These are phyloP conservation scores for Thelonectria discophora DNA, from an alignment of 2,329 filamentous ascomycete genomes.

Conservation along the genomic window DNA sequence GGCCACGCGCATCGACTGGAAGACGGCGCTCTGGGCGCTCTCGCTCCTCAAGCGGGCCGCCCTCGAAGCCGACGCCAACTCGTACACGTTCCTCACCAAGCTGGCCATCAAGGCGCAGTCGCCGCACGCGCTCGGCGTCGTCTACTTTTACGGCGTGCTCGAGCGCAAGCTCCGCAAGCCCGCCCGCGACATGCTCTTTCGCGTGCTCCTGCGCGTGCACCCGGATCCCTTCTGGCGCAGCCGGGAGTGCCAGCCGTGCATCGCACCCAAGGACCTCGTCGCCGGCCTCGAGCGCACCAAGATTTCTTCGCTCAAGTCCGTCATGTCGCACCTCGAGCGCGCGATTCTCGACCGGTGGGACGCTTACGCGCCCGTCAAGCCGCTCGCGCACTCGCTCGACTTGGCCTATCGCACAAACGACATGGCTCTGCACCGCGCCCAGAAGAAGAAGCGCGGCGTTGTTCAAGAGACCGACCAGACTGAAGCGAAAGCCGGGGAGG, in stretches of 20 bases:
- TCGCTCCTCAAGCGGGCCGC: constrained; percentile 32
- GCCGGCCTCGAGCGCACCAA: constrained; percentile 30
- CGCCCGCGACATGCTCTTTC: constrained; percentile 38
- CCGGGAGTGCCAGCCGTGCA: constrained; percentile 32
- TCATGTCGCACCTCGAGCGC: constrained; percentile 44
- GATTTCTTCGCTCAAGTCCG: constrained; percentile 25
- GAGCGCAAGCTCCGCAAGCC: constrained; percentile 42
- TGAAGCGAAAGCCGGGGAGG: background rate
- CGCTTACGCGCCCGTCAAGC: constrained; percentile 42
- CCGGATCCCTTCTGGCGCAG: constrained; percentile 41
- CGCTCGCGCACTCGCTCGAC: constrained; percentile 41
- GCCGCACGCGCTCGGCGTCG: constrained; percentile 42
- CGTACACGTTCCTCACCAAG: constrained; percentile 51
- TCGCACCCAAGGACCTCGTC: constrained; percentile 44
- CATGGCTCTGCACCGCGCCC: constrained; percentile 31
- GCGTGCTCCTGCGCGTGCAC: constrained; percentile 40
- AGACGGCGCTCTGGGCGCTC: constrained; percentile 45
- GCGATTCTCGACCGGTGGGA: constrained; percentile 43
- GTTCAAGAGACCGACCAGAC: too few relatives aligned
- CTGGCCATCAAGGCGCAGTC: constrained; percentile 47
- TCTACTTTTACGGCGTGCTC: constrained; percentile 47
- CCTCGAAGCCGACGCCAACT: constrained; percentile 42
- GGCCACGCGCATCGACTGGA: constrained; percentile 41
- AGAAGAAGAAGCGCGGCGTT: too few relatives aligned
- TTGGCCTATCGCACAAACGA: constrained; percentile 42